phyloP scores from a whole-genome alignment of 495 filamentous ascomycete genomes.

The Xylaria acuta region DNA sequence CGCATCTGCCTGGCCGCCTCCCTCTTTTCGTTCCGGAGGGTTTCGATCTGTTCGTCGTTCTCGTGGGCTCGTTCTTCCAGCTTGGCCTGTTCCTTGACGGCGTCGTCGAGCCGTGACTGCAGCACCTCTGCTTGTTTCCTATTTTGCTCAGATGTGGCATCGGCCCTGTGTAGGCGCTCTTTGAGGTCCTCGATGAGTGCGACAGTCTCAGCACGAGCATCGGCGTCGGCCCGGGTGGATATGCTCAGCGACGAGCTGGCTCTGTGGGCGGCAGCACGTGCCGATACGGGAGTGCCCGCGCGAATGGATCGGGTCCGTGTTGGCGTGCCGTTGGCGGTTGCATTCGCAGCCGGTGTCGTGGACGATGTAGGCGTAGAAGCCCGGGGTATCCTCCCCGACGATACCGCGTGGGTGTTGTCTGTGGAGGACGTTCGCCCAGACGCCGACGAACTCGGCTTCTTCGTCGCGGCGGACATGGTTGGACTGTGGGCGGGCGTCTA shows the following conservation, averaged over 20 bases:
- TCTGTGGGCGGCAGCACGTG: conserved; percentile 68
- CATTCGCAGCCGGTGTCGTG: conserved; percentile 29
- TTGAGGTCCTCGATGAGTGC: conserved; percentile 85
- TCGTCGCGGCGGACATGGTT: conserved; percentile 49
- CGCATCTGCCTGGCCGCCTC: conserved; percentile 79
- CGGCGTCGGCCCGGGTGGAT: conserved; percentile 61
- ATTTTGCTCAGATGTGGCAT: conserved; percentile 77
- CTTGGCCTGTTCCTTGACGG: conserved; percentile 78
- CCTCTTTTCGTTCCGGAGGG: conserved; percentile 77
- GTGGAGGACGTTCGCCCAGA: conserved; percentile 44
- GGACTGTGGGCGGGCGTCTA: conserved; percentile 9
- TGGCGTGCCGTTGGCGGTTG: conserved; percentile 36
- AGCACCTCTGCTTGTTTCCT: conserved; percentile 84
- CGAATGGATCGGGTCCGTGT: conserved; percentile 59
- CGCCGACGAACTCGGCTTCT: conserved; percentile 51
- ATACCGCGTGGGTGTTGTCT: conserved; percentile 31
- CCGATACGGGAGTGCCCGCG: conserved; percentile 68
- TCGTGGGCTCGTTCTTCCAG: conserved; percentile 87
- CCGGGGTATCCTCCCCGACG: conserved; percentile 35
- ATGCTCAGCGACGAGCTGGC: conserved; percentile 67
- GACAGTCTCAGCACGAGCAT: conserved; percentile 70
- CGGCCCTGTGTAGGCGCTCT: conserved; percentile 78
- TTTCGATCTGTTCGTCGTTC: conserved; percentile 78
- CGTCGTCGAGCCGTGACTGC: conserved; percentile 86
- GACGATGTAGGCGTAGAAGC: conserved; percentile 48